Evolutionary conservation across 768 basidiomycete genomes (phyloP).

Genomic region (Tulasnella sp.): DNA sequence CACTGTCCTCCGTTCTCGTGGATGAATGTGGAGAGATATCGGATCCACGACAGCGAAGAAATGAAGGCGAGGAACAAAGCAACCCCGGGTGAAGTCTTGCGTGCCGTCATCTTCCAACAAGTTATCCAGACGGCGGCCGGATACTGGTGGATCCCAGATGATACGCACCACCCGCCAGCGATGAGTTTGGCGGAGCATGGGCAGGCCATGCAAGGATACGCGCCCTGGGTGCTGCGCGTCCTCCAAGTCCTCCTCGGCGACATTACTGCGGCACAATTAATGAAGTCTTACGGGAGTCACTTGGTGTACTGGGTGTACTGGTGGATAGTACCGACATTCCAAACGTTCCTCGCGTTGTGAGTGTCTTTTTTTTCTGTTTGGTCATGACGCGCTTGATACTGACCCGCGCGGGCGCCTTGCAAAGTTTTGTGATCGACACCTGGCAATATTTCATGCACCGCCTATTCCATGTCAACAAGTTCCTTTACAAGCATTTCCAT

Average conservation of each 20-base stretch:
- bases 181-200: conserved; percentile 32
- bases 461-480: conserved; percentile 83
- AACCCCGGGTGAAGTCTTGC: conserved; percentile 63
- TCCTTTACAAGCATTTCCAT: conserved; percentile 86
- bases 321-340: conserved; percentile 80
- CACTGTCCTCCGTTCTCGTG: conserved; percentile 37
- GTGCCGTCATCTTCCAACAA: conserved; percentile 84
- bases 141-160: conserved; percentile 56
- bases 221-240: conserved; percentile 40
- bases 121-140: conserved; percentile 76
- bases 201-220: conserved; percentile 41
- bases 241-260: conserved; percentile 44
- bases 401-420: neutral
- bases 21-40: conserved; percentile 74
- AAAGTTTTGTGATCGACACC: conserved; percentile 88
- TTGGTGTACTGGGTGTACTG: conserved; percentile 74
- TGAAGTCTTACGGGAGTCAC: conserved; percentile 39
- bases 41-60: conserved; percentile 85
- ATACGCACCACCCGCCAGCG: conserved; percentile 18
- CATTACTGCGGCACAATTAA: conserved; percentile 38
- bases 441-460: conserved; percentile 99
- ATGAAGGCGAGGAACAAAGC: conserved; percentile 70
- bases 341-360: conserved; percentile 77
- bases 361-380: conserved; percentile 38
- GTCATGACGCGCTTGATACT: conserved; percentile 14